These are phyloP conservation scores for Globisporangium parvum DNA, from an alignment of 352 stramenopile genomes.

Conservation along the genomic window DNA sequence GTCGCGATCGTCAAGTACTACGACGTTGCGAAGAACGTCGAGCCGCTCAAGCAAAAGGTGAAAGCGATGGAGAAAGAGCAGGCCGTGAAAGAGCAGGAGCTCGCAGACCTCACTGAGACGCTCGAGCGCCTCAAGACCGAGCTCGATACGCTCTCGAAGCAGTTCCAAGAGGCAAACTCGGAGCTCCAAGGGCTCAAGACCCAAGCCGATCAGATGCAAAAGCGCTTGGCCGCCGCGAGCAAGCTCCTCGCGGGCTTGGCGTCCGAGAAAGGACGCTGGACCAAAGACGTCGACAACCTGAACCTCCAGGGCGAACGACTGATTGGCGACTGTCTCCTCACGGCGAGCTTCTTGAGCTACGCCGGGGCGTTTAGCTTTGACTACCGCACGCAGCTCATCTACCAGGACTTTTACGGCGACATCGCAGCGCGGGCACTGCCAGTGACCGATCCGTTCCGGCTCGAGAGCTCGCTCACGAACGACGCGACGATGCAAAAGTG, in stretches of 20 bases:
- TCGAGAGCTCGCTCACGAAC: conserved; percentile 89
- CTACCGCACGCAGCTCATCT: conserved; percentile 87
- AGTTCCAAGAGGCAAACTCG: conserved; percentile 89
- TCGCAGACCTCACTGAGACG: conserved; percentile 81
- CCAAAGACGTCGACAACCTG: conserved; percentile 86
- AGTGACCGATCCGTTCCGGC: conserved; percentile 81
- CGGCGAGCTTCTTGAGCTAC: conserved; percentile 88
- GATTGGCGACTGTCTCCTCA: conserved; percentile 88
- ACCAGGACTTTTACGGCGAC: conserved; percentile 85
- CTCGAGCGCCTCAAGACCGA: conserved; percentile 81
- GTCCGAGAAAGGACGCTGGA: conserved; percentile 91
- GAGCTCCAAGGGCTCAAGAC: conserved; percentile 90
- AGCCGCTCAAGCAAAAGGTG: conserved; percentile 89
- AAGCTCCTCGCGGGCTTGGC: conserved; percentile 91
- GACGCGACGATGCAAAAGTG: conserved; percentile 93
- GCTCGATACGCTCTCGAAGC: conserved; percentile 85
- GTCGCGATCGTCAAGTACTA: conserved; percentile 95
- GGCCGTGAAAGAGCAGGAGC: conserved; percentile 84
- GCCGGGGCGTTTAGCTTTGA: conserved; percentile 90
- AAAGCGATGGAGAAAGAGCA: conserved; percentile 93
- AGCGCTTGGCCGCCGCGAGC: conserved; percentile 86
- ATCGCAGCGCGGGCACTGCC: conserved; percentile 71
- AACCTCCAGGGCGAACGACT: conserved; percentile 81
- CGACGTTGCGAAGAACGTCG: conserved; percentile 93
- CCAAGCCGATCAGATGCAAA: conserved; percentile 94